Evolutionary conservation across 495 filamentous ascomycete species (phyloP).

Genomic region (Lasiosphaeria ovina): DNA sequence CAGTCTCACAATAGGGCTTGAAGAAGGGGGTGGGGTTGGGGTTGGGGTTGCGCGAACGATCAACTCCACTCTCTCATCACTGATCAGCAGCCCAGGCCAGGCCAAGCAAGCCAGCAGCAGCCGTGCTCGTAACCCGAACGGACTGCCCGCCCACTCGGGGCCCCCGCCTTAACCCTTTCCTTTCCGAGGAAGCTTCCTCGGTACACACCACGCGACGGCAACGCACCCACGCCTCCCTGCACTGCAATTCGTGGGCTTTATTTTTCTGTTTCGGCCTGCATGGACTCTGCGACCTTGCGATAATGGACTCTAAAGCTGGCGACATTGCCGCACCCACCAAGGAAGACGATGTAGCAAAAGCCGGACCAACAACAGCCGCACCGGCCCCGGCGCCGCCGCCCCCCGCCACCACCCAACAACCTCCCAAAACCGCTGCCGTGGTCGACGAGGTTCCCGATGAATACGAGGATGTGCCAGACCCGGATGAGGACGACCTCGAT

Average conservation of each 20-base stretch:
- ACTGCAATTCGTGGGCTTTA: neutral
- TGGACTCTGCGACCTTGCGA: conserved; percentile 5
- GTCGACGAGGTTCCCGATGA: conserved; percentile 24
- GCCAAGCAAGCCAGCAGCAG: too few species aligned
- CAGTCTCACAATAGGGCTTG: too few species aligned
- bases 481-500: conserved; percentile 84
- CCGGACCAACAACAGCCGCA: too few species aligned
- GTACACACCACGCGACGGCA: conserved; percentile 5
- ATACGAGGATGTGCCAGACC: conserved; percentile 61
- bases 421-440: neutral
- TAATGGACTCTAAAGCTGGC: conserved; percentile 25
- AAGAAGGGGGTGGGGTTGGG: too few species aligned
- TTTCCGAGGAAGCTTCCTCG: neutral
- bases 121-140: too few species aligned
- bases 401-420: neutral
- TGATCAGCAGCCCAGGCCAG: too few species aligned
- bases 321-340: conserved; percentile 15
- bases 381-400: too few species aligned
- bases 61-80: too few species aligned
- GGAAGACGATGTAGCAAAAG: conserved; percentile 8
- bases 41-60: too few species aligned
- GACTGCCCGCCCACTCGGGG: too few species aligned
- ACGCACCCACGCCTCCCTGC: too few species aligned
- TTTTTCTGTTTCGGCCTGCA: neutral
- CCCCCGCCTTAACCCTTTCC: too few species aligned